Percentiles rank a stretch among this genome's conserved stretches.
phyloP scores from a whole-genome alignment of 768 basidiomycete genomes.

The Leccinum uliginosum region DNA sequence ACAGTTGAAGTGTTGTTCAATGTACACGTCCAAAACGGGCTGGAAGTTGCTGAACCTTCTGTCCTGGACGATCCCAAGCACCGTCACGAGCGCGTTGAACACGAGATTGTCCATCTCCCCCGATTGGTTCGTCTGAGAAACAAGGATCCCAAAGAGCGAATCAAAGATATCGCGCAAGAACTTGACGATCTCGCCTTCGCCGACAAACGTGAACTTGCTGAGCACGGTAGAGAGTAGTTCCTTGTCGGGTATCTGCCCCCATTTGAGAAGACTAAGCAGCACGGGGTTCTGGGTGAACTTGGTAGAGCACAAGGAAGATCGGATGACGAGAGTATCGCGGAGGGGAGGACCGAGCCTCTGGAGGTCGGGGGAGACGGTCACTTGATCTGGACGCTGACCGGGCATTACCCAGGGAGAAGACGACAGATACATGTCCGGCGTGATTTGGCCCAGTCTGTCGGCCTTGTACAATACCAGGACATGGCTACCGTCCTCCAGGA shows the following conservation, averaged over 20 bases:
- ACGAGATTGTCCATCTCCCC: constrained; percentile 82
- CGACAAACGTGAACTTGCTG: constrained; percentile 84
- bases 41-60: constrained; percentile 94
- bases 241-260: constrained; percentile 67
- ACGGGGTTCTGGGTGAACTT: constrained; percentile 88
- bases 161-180: constrained; percentile 90
- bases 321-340: constrained; percentile 74
- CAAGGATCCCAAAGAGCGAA: constrained; percentile 84
- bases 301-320: constrained; percentile 90
- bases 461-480: constrained; percentile 79
- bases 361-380: constrained; percentile 55
- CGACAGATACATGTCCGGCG: constrained; percentile 67
- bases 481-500: constrained; percentile 88
- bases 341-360: constrained; percentile 62
- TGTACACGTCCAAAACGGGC: constrained; percentile 89
- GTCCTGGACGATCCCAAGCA: constrained; percentile 90
- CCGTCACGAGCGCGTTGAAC: constrained; percentile 86
- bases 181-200: constrained; percentile 93
- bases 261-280: constrained; percentile 72
- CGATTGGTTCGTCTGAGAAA: constrained; percentile 65
- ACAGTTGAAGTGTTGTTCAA: constrained; percentile 82
- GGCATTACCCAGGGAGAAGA: constrained; percentile 57
- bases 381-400: constrained; percentile 58
- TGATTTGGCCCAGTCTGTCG: constrained; percentile 60
- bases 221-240: constrained; percentile 69